These are phyloP conservation scores for Penicillium verrucosum DNA, from an alignment of 2,329 filamentous ascomycete genomes.

Conservation along the genomic window DNA sequence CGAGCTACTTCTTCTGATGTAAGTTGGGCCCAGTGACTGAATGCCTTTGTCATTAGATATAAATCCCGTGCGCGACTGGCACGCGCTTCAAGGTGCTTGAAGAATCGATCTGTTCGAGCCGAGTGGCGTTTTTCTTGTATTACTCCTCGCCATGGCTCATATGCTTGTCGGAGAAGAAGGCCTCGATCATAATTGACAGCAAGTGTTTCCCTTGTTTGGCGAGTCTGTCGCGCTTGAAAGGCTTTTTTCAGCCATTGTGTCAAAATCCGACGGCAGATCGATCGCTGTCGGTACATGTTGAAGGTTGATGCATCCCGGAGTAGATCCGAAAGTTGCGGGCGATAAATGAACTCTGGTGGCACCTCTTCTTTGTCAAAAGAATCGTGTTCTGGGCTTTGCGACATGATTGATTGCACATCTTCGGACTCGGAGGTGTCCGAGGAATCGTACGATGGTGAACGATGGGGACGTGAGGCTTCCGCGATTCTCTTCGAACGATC, in stretches of 20 bases:
- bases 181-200: conserved; percentile 51
- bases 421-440: conserved; percentile 23
- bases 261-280: conserved; percentile 40
- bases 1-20: conserved; percentile 63
- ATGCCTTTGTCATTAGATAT: conserved; percentile 62
- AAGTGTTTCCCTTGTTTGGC: conserved; percentile 39
- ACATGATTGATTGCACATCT: conserved; percentile 19
- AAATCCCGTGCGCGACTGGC: conserved; percentile 63
- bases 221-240: conserved; percentile 36
- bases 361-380: conserved; percentile 27
- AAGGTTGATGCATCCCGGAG: conserved; percentile 51
- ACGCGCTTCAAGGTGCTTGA: conserved; percentile 55
- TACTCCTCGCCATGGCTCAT: conserved; percentile 50
- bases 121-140: conserved; percentile 41
- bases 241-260: conserved; percentile 49
- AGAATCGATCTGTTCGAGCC: conserved; percentile 52
- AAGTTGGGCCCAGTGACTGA: conserved; percentile 66
- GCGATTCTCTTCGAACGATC: conserved; percentile 31
- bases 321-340: conserved; percentile 51
- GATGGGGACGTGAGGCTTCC: conserved; percentile 18
- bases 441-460: conserved; percentile 20
- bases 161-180: conserved; percentile 52
- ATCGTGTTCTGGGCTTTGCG: conserved; percentile 22
- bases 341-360: conserved; percentile 44
- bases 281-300: conserved; percentile 42